Conservation (phyloP, 2,329 filamentous ascomycete species). For the Fusarium oligoseptatum region DNA sequence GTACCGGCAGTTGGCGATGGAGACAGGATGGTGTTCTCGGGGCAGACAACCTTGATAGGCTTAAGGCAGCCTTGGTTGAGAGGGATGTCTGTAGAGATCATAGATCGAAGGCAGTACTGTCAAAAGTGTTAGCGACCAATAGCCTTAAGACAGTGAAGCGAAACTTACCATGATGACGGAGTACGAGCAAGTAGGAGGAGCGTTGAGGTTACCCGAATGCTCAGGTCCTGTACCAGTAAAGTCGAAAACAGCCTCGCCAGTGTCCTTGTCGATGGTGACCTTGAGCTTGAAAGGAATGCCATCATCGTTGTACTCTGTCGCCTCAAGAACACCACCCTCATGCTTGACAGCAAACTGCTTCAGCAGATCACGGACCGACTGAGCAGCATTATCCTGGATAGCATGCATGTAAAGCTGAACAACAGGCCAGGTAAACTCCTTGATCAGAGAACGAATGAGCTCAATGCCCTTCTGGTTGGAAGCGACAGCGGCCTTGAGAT, state of each 20-base stretch:
- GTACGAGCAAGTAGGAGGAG: conserved; percentile 47
- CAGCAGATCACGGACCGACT: conserved; percentile 79
- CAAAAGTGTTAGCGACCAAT: not conserved
- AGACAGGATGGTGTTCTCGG: conserved; percentile 51
- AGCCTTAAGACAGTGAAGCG: fast-evolving
- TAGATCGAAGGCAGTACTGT: conserved; percentile 50
- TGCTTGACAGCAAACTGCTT: conserved; percentile 79
- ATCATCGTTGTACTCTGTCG: conserved; percentile 88
- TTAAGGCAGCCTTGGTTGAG: conserved; percentile 64
- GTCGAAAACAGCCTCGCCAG: conserved; percentile 80
- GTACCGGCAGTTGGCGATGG: conserved; percentile 50
- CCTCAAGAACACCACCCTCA: conserved; percentile 77
- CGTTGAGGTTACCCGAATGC: conserved; percentile 49
- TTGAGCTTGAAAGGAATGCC: conserved; percentile 82
- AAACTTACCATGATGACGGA: conserved; percentile 48
- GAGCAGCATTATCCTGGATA: conserved; percentile 85
- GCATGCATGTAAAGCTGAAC: conserved; percentile 88
- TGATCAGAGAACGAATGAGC: conserved; percentile 79
- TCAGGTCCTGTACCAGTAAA: conserved; percentile 50
- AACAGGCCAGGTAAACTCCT: conserved; percentile 81
- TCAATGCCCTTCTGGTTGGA: conserved; percentile 88
- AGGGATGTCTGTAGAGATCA: conserved; percentile 51
- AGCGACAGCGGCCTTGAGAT: conserved; percentile 87
- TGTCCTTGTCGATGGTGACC: conserved; percentile 79
- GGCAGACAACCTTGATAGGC: conserved; percentile 47